Percentiles rank a stretch among this genome's conserved stretches.
Evolutionary conservation across 139 green algal genomes (phyloP).

Genomic region (Chlamydomonas sp.): DNA sequence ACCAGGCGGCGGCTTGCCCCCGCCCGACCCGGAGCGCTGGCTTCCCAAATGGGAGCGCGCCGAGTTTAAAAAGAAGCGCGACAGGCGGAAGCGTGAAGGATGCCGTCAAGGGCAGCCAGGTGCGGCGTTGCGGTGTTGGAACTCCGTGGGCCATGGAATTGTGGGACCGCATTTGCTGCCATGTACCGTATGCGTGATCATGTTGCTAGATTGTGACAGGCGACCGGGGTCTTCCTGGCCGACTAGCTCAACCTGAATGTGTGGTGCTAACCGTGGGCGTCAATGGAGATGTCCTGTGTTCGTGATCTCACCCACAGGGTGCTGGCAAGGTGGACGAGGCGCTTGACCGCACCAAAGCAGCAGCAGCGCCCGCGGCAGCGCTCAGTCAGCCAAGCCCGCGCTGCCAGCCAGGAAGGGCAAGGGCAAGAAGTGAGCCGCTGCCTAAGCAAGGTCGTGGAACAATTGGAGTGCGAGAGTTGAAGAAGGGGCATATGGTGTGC

Average conservation of each 20-base stretch:
- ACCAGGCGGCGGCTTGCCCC: constrained; percentile 73
- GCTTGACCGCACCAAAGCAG: constrained; percentile 58
- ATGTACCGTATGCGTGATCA: too few species aligned
- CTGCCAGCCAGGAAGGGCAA: constrained; percentile 32
- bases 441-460: too few species aligned
- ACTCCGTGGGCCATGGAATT: too few species aligned
- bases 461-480: too few species aligned
- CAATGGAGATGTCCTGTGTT: too few species aligned
- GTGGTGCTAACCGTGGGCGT: too few species aligned
- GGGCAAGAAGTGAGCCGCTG: constrained; percentile 27
- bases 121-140: constrained; percentile 4
- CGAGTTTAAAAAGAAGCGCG: constrained; percentile 77
- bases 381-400: constrained; percentile 13
- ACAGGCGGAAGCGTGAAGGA: constrained; percentile 51
- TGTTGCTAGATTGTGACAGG: too few species aligned
- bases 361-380: neutral
- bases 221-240: too few species aligned
- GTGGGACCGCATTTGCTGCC: too few species aligned
- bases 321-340: constrained; percentile 76
- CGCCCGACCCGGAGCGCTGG: constrained; percentile 95
- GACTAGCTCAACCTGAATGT: too few species aligned
- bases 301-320: constrained; percentile 49
- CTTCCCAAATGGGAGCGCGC: constrained; percentile 93
- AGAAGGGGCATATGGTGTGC: too few species aligned
- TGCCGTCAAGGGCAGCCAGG: constrained; percentile 81